Evolutionary conservation across 129 eudicot genomes (phyloP), one percentile per base, ranked within the genome.

Genomic region (Pulicaria dysenterica): DNA sequence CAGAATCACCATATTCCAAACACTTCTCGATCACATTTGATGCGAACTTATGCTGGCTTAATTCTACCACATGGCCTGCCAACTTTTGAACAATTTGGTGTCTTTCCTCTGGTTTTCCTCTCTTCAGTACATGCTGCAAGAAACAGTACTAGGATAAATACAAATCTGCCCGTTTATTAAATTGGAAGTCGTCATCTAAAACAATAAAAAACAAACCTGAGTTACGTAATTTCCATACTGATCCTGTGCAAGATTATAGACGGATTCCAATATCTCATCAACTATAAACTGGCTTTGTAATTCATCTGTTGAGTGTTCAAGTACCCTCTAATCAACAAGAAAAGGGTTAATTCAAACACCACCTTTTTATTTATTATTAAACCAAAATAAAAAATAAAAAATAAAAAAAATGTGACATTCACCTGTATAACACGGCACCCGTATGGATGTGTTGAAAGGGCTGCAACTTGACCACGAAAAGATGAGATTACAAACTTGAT

Each of bases 361-460:
- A 34, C 36, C 4, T 48, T 39, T 44, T 7, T 34, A n/a, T n/a
- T 24, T 51, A 17, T 48, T 6, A 44, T n/a, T 13, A 37, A 61
- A 40, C 31, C 31, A 51, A 34, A 57, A 37, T n/a, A 12, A 77
- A 3, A 38, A 24, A 8, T 0, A 13, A 48, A 15, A 13, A 46
- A 39, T 73, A 42, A 17, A 49, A 74, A 36, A n/a, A n/a, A n/a
- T n/a, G 63, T 39, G 72, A 69, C 3, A 58, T 36, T 58, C 40
- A 91, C 97, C 93, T 91, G 97, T 73, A 91, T 86, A 56, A 91
- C 97, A 64, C 96, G 97, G 58, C 97, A 91, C 38, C 96, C 97
- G 73, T 91, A 91, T 7, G 97, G 96, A 83, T 91, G 97, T 54
- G 73, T 91, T 44, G 97, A 91, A 44, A 91, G 87, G 65, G 69